Percentiles rank a stretch among this genome's conserved stretches.
phyloP scores from a whole-genome alignment of 2,329 filamentous ascomycete species.

The Salinomyces thailandicus region DNA sequence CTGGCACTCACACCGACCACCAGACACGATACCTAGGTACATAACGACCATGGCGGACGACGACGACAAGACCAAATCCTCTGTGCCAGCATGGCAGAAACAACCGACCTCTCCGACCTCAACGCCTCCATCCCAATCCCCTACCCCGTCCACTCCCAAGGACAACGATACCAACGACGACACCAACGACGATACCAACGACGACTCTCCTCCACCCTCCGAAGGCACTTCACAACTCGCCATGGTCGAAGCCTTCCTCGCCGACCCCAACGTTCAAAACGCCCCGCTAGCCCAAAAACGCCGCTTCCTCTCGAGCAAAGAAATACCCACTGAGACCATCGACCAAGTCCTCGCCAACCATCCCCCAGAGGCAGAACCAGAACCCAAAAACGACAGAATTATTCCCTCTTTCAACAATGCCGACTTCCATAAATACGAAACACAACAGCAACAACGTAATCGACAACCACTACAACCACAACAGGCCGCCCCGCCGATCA shows the following conservation, averaged over 20 bases:
- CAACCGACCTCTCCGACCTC: constrained; percentile 11
- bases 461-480: constrained; percentile 10
- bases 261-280: constrained; percentile 60
- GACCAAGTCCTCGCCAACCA: constrained; percentile 55
- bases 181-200: constrained; percentile 1
- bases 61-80: constrained; percentile 16
- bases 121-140: constrained; percentile 18
- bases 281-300: constrained; percentile 62
- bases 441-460: constrained; percentile 7
- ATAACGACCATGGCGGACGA: constrained; percentile 21
- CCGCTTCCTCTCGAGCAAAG: constrained; percentile 68
- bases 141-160: neutral
- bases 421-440: constrained; percentile 41
- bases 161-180: constrained; percentile 2
- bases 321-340: constrained; percentile 57
- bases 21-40: no score
- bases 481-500: constrained; percentile 44
- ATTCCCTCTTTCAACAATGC: constrained; percentile 58
- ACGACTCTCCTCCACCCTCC: constrained; percentile 2
- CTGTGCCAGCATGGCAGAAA: constrained; percentile 26
- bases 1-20: no score
- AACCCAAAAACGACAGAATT: constrained; percentile 70
- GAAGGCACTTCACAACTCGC: constrained; percentile 36
- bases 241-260: constrained; percentile 64
- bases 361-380: constrained; percentile 59